Conservation (phyloP, 106 monocot genomes). For the Acorus calamus region DNA sequence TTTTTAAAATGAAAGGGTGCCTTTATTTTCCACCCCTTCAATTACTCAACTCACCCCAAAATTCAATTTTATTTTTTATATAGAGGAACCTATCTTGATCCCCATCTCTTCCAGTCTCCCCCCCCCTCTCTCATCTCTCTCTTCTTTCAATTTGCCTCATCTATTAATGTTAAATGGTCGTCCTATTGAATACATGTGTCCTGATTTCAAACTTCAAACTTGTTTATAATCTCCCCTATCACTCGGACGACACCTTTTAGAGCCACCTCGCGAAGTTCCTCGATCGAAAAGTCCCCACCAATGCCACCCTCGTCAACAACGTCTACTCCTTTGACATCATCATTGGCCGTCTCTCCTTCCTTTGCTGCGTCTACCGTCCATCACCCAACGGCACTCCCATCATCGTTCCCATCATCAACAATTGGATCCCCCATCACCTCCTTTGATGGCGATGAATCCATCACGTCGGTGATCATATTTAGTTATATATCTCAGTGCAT, state of each 20-base stretch:
- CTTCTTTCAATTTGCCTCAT: not conserved
- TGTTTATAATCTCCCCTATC: slow-evolving; percentile 85
- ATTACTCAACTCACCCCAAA: no score
- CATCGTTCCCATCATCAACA: not conserved
- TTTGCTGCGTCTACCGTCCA: slow-evolving; percentile 73
- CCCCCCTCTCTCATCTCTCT: no score
- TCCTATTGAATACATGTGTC: slow-evolving; percentile 89
- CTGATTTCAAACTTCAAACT: slow-evolving; percentile 97
- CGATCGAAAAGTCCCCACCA: slow-evolving; percentile 79
- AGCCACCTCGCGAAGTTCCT: slow-evolving; percentile 81
- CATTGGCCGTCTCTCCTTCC: no score
- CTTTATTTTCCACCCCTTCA: no score
- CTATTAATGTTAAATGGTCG: slow-evolving; percentile 52
- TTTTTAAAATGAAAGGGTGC: no score
- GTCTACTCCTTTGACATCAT: no score
- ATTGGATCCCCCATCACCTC: not conserved
- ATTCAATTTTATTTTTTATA: no score
- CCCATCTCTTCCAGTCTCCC: no score
- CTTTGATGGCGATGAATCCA: slow-evolving; percentile 13
- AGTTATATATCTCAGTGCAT: no score
- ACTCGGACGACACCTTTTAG: slow-evolving; percentile 83
- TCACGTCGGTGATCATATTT: slow-evolving; percentile 72
- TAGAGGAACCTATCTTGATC: no score
- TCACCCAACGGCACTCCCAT: not conserved
- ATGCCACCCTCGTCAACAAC: no score